Base-by-base conservation (phyloP, 2,329 filamentous ascomycete genomes). In the Acarospora socialis region DNA sequence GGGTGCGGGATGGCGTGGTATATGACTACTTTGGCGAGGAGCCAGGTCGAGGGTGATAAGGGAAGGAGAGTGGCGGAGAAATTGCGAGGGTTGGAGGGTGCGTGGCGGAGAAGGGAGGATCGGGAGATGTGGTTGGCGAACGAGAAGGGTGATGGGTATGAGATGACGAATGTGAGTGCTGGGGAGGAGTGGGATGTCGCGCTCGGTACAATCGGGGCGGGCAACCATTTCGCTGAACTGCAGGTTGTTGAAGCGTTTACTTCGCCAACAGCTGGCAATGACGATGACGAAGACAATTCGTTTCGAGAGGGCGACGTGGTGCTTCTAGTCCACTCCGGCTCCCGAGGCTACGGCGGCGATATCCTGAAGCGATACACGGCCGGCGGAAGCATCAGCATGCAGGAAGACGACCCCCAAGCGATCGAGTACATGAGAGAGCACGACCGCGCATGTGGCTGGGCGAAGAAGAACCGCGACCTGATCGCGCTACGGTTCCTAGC, bases 1-100 rank as follows among this genome's bases (percentile, higher is more conserved):
- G 55, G 53, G 0, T 57, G 53, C 34, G 55, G 53, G 0, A 58
- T 57, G 52, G 45, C 52, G 5, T 56, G 51, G 50, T 56, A 54
- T 33, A 48, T 44, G 36, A 53, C 53, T 8, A 43, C 32, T 4
- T 40, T 56, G 4, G 38, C 45, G 10, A 25, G 46, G 20, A 39
- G 31, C n/a, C 47, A 52, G 20, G 45, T 56, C 4, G 51, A 53
- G 18, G 47, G 50, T 4, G 45, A 52, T 28, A 51, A 48, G 21
- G 50, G 49, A 2, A 45, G 42, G 28, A 55, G 46, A 27, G 44
- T 57, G 9, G 50, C 52, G 1, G 52, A 55, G 34, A 52, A 43
- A 35, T 33, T 57, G 21, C 42, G 49, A 6, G 51, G 52, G 3
- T 30, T 57, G 4, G 54, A 58, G 34, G 54, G 54, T 9, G 35